Base-by-base conservation (phyloP, 2,329 filamentous ascomycete genomes). In the Exutisphaerella laricina region DNA sequence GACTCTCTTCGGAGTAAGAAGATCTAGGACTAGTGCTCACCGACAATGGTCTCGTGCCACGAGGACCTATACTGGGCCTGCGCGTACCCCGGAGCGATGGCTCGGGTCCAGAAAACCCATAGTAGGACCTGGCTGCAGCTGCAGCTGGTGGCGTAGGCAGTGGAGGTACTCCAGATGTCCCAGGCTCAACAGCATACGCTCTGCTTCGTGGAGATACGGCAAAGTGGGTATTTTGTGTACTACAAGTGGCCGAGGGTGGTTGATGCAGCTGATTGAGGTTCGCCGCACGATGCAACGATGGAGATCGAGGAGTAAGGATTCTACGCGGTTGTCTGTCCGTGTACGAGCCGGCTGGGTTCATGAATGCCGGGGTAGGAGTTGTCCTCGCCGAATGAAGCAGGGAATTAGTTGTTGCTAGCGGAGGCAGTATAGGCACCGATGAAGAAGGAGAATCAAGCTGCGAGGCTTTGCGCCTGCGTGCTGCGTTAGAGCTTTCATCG, bases 261-360 rank as follows among this genome's bases (percentile, higher is more conserved):
- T 64, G 63, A 34, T 66, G 66, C 25, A 73, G 54, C 59, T 64
- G 41, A 22, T 70, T 69, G 9, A 75, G 56, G 53, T 74, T 79
- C 13, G 71, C 66, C 18, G 73, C 68, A 48, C 78, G 72, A 41
- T 67, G 66, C 29, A 71, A 39, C 4, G 58, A 63, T 7, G 78
- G 78, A 7, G 79, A 80, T 50, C 72, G 70, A 1, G 79, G 77
- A 8, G 75, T 79, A 47, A 80, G 57, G n/a, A 78, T 71, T 23
- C 72, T 71, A 50, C 77, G 50, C 12, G 50, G 49, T 23, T 44
- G 35, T 37, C 44, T 36, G 5, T 48, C 49, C 6, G 43, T 41
- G 20, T 46, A 25, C 9, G 33, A 39, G 21, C 38, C 29, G 14
- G 35, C 14, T n/a, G 45, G 23, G 28, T 42, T 36, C 49, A 46